Conservation (phyloP, 768 basidiomycete genomes). For the Boletus sp. region DNA sequence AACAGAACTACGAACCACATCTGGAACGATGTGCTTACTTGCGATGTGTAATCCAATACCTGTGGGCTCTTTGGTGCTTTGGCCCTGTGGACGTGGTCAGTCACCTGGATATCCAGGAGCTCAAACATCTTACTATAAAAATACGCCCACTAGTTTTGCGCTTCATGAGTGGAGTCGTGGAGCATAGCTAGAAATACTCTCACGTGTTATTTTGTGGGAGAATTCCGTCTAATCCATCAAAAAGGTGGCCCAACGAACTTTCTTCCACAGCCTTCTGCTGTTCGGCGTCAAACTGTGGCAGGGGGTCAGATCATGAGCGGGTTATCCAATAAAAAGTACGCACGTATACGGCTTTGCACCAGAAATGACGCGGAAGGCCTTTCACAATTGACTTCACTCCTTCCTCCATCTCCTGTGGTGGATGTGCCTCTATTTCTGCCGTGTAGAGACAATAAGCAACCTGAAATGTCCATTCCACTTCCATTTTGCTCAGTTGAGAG, state of each 20-base stretch:
- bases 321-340: not conserved
- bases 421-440: not conserved
- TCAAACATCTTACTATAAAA: not conserved
- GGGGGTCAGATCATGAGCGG: not conserved
- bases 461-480: not conserved
- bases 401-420: not conserved
- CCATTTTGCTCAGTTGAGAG: not conserved
- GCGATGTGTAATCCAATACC: slow-evolving; percentile 63
- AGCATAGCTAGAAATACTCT: not conserved
- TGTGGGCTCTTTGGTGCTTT: slow-evolving; percentile 87
- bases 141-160: not conserved
- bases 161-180: not conserved
- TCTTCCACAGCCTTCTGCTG: not conserved
- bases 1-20: slow-evolving; percentile 89
- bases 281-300: not conserved
- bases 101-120: too few species aligned
- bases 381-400: not conserved
- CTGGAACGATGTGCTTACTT: slow-evolving; percentile 79
- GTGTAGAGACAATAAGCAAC: not conserved
- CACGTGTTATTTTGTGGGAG: not conserved
- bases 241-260: not conserved
- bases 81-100: slow-evolving; percentile 52
- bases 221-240: not conserved
- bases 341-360: not conserved
- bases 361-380: not conserved